Conservation (phyloP, 1,284 basidiomycete species). For the Ceratorhiza oryzae-sativae region DNA sequence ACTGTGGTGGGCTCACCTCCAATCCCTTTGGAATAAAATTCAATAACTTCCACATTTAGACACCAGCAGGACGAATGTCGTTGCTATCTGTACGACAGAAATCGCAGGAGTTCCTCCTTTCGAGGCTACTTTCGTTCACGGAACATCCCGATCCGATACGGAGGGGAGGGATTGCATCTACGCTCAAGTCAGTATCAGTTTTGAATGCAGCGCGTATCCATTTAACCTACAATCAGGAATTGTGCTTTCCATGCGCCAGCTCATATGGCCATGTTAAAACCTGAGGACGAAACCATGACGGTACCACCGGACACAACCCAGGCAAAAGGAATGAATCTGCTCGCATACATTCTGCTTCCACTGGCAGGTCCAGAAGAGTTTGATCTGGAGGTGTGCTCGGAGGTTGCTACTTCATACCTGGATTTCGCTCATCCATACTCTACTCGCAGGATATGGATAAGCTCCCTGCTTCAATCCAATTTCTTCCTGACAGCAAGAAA, state of each 20-base stretch:
- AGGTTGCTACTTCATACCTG: constrained; percentile 3
- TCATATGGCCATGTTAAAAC: constrained; percentile 70
- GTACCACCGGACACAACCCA: constrained; percentile 63
- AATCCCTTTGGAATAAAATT: background rate
- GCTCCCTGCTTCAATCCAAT: constrained; percentile 84
- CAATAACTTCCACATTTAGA: constrained; percentile 53
- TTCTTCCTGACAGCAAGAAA: constrained; percentile 84
- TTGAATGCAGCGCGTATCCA: background rate
- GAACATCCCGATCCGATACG: constrained; percentile 87
- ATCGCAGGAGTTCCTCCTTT: constrained; percentile 74
- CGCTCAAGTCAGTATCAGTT: constrained; percentile 71
- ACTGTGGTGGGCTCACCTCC: constrained; percentile 64
- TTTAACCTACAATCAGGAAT: constrained; percentile 60
- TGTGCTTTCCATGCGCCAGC: constrained; percentile 73
- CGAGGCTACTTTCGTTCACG: constrained; percentile 84
- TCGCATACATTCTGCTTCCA: constrained; percentile 86
- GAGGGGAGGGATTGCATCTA: constrained; percentile 83
- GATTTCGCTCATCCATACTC: constrained; percentile 43
- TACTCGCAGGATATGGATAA: constrained; percentile 81
- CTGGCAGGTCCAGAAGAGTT: constrained; percentile 95
- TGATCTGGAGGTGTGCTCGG: constrained; percentile 74
- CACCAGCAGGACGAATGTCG: constrained; percentile 70
- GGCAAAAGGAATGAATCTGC: constrained; percentile 81
- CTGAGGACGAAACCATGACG: constrained; percentile 60
- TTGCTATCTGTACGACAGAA: constrained; percentile 61